phyloP scores from a whole-genome alignment of 352 stramenopile genomes.

The Pythium folliculosum region DNA sequence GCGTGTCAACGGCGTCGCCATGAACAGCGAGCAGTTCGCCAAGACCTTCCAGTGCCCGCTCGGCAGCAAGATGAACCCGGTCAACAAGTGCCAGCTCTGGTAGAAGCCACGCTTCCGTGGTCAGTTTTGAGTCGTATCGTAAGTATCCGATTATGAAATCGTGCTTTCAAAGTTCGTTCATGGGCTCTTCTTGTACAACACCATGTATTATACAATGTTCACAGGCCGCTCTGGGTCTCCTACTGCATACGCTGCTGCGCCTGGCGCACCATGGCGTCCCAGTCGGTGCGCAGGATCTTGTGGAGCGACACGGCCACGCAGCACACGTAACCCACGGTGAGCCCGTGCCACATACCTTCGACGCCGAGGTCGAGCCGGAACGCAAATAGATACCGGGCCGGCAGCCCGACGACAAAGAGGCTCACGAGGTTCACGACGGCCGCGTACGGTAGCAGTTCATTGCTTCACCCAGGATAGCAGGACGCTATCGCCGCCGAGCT shows the following conservation, averaged over 20 bases:
- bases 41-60: constrained; percentile 26
- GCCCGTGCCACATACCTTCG: constrained; percentile 72
- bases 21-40: constrained; percentile 31
- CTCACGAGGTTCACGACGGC: constrained; percentile 65
- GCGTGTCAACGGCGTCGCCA: constrained; percentile 28
- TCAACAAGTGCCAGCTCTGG: constrained; percentile 32
- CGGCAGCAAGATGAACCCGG: constrained; percentile 26
- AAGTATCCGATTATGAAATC: too few species aligned
- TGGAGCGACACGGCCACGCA: constrained; percentile 55
- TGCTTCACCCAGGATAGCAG: too few species aligned
- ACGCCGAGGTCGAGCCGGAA: constrained; percentile 61
- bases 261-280: constrained; percentile 27
- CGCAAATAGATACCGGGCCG: constrained; percentile 58
- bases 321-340: constrained; percentile 58
- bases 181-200: too few species aligned
- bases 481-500: too few species aligned
- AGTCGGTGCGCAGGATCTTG: constrained; percentile 65
- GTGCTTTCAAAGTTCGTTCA: too few species aligned
- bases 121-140: background rate
- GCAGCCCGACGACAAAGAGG: constrained; percentile 73
- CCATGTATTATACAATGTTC: too few species aligned
- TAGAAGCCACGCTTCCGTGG: background rate
- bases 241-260: too few species aligned
- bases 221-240: too few species aligned
- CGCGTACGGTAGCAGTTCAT: constrained; percentile 27